Evolutionary conservation across 345 rosid species (phyloP).

Genomic region (Citrus trifoliata): DNA sequence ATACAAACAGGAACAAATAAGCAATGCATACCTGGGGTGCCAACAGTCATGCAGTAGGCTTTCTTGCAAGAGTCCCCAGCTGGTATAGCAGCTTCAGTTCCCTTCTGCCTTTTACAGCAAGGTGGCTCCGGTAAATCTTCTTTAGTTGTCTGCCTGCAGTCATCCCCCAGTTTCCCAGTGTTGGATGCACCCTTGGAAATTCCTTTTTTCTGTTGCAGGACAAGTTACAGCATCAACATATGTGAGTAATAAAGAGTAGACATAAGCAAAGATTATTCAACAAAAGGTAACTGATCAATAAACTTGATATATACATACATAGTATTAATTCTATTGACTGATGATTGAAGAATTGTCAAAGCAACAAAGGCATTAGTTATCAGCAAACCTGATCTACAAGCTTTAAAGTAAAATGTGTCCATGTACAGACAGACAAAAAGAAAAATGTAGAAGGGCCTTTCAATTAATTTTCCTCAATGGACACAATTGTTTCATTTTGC

Average conservation of each 20-base stretch:
- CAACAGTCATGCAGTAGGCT: conserved; percentile 4
- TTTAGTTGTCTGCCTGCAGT: conserved; percentile 9
- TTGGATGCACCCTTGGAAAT: conserved; percentile 35
- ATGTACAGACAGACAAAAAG: background rate
- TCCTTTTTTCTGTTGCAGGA: conserved; percentile 50
- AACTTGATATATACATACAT: background rate
- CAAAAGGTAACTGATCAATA: background rate
- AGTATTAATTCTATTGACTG: background rate
- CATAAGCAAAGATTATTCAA: background rate
- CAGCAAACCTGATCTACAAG: background rate
- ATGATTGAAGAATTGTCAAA: background rate
- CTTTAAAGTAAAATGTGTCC: background rate
- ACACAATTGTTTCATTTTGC: background rate
- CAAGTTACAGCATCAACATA: conserved; percentile 10
- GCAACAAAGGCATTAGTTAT: background rate
- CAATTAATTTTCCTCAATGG: background rate
- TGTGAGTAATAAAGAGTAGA: background rate
- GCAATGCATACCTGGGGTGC: conserved; percentile 35
- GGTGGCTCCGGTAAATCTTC: conserved; percentile 17
- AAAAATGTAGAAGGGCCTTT: background rate
- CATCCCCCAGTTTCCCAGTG: conserved; percentile 30
- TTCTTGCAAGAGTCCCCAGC: conserved; percentile 7
- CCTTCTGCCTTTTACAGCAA: conserved; percentile 29
- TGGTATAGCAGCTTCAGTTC: conserved; percentile 11
- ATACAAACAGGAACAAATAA: background rate